Base-by-base conservation (phyloP, 1,139 yeast genomes). In the Pichia sp. region DNA sequence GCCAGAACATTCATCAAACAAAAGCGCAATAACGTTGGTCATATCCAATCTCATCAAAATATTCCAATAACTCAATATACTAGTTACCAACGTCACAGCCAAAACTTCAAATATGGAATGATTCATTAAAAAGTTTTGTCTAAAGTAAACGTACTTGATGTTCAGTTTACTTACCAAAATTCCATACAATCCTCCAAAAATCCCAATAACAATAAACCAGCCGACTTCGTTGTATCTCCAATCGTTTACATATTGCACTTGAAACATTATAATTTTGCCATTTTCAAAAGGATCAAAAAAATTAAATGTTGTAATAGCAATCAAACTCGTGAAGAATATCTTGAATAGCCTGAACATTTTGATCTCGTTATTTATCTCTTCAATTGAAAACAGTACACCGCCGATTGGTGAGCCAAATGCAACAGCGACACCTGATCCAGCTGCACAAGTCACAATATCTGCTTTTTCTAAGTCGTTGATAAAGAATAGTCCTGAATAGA, bases 111-210 rank as follows among this genome's bases (percentile, higher is more conserved):
- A 4, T 11, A 8, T 34, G 26, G 8, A 2, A 6, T 34, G 7
- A 6, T 67, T 66, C 1, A 69, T 67, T 38, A 92, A 68, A 56
- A 75, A 86, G 49, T 69, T 73, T 58, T 85, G 87, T 44, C 99
- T 71, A 62, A 88, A 85, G 4, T 83, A 73, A 28, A 86, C 95
- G 42, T 81, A 87, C 37, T 80, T 73, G 42, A 88, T 77, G 59
- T 92, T 90, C 67, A 79, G 77, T 55, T 79, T 82, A 39, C 87
- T 75, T n/a, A 90, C 82, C 27, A 85, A 60, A 8, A 85, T 81
- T 1, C 98, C 98, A 58, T 87, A 88, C 2, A 85, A 59, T 0
- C 98, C 98, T 3, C 98, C 98, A 67, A 90, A 90, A 0, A 85
- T 58, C 0, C 98, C 99, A 27, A 92, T 59, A 3, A 90, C 45